Percentiles rank a stretch among this genome's conserved stretches.
Evolutionary conservation across 2,329 filamentous ascomycete species (phyloP).

Genomic region (Fusarium pilosicola): DNA sequence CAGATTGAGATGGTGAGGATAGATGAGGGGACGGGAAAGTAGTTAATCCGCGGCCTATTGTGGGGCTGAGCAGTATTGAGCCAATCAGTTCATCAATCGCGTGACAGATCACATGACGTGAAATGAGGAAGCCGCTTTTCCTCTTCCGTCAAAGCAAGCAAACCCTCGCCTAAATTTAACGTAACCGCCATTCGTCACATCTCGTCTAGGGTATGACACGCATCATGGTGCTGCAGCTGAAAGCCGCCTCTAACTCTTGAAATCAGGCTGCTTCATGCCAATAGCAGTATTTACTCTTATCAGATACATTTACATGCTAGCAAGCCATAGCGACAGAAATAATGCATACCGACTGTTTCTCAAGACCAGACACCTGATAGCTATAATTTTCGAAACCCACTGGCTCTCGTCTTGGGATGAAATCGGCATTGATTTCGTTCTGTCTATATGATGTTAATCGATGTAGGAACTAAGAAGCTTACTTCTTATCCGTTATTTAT

Average conservation of each 20-base stretch:
- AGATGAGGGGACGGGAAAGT: neutral
- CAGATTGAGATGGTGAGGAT: neutral
- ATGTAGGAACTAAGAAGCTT: neutral
- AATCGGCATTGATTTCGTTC: accelerated
- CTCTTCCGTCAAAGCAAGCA: neutral
- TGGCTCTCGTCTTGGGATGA: too few species aligned
- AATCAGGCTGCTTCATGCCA: too few species aligned
- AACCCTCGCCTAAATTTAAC: too few species aligned
- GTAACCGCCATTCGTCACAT: too few species aligned
- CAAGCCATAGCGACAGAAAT: too few species aligned
- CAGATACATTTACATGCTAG: too few species aligned
- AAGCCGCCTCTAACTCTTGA: too few species aligned
- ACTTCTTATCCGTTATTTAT: neutral
- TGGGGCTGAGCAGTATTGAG: neutral
- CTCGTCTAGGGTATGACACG: too few species aligned
- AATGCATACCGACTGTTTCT: too few species aligned
- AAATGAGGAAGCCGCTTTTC: neutral
- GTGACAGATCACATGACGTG: neutral
- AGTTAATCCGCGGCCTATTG: accelerated
- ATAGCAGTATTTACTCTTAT: too few species aligned
- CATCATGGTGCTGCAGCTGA: accelerated
- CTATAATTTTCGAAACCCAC: accelerated
- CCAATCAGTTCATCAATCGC: accelerated
- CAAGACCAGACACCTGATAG: too few species aligned
- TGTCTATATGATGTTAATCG: accelerated